Evolutionary conservation across 352 stramenopile species (phyloP), one percentile per base, ranked within the genome.

Genomic region (Globisporangium ultimum): DNA sequence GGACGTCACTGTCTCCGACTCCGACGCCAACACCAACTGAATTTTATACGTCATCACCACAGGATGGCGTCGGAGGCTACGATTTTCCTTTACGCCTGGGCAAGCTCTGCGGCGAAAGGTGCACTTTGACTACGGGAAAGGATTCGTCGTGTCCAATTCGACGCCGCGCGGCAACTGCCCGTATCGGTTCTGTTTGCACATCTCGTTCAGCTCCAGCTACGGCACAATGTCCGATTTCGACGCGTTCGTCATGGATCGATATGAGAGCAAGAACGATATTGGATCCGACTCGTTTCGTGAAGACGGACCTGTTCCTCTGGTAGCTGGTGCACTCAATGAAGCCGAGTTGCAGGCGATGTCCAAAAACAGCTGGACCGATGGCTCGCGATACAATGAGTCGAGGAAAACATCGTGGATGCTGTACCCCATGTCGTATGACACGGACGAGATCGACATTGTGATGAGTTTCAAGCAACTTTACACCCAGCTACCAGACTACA

Each of bases 381-480:
- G n/a, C 15, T 58, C 38, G 12, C 43, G 52, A 42, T 71, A 42
- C 48, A 71, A 74, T 41, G 68, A 84, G 34, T 64, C 63, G 12
- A 55, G 66, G 7, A 61, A 40, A 42, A 81, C 72, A 11, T 74
- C 61, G 3, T 86, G 72, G 76, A 73, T 68, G 21, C 50, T 86
- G 18, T 72, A 70, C 11, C 60, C 70, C 6, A 28, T n/a, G 0
- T 28, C 52, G 7, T 40, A 53, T 20, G 62, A 65, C 24, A 60
- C 53, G 14, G 58, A 72, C 45, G 64, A 78, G 46, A 64, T 86
- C 54, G 73, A 86, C 52, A 49, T 78, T 9, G 67, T 76, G 5
- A 50, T 84, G 48, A 86, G 76, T 58, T 78, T 86, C 61, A 83
- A 84, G 61, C 76, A 84, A 56, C 63, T 86, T 8, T 82, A 74